Evolutionary conservation across 1,284 basidiomycete species (phyloP).

Genomic region (Austroboletus novae-zelandiae): DNA sequence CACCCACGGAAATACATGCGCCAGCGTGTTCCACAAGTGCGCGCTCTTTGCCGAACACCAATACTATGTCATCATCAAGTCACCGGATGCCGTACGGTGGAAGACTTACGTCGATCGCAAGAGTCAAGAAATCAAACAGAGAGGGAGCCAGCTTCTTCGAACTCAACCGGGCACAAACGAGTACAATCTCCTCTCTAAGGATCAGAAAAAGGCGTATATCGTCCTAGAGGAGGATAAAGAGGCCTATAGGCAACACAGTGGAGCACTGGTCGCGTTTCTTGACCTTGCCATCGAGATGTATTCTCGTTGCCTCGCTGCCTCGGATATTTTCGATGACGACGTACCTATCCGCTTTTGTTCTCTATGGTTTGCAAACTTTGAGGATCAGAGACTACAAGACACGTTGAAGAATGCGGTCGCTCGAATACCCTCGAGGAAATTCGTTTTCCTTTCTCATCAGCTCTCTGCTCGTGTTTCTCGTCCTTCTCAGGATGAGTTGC

Average conservation of each 20-base stretch:
- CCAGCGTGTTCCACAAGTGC: slow-evolving; percentile 78
- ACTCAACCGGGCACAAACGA: slow-evolving; percentile 28
- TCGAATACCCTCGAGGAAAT: slow-evolving; percentile 83
- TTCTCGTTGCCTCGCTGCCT: slow-evolving; percentile 65
- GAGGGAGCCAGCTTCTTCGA: slow-evolving; percentile 42
- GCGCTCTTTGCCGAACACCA: slow-evolving; percentile 90
- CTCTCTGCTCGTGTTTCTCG: slow-evolving; percentile 82
- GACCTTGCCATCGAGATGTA: slow-evolving; percentile 81
- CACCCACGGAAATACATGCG: slow-evolving; percentile 38
- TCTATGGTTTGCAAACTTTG: slow-evolving; percentile 88
- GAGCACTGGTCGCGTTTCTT: slow-evolving; percentile 65
- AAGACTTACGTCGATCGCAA: slow-evolving; percentile 77
- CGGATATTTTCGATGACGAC: slow-evolving; percentile 76
- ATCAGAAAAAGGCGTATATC: slow-evolving; percentile 39
- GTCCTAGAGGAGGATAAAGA: slow-evolving; percentile 58
- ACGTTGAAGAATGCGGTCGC: slow-evolving; percentile 51
- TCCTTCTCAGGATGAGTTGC: slow-evolving; percentile 29
- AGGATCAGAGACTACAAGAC: slow-evolving; percentile 52
- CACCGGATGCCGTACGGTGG: slow-evolving; percentile 71
- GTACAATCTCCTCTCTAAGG: slow-evolving; percentile 23
- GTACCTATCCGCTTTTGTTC: slow-evolving; percentile 82
- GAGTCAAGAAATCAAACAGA: slow-evolving; percentile 56
- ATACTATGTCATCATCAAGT: slow-evolving; percentile 67
- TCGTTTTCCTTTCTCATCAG: slow-evolving; percentile 90
- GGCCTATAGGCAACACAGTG: slow-evolving; percentile 58